Base-by-base conservation (phyloP, 345 rosid genomes). In the Erodium maritimum region DNA sequence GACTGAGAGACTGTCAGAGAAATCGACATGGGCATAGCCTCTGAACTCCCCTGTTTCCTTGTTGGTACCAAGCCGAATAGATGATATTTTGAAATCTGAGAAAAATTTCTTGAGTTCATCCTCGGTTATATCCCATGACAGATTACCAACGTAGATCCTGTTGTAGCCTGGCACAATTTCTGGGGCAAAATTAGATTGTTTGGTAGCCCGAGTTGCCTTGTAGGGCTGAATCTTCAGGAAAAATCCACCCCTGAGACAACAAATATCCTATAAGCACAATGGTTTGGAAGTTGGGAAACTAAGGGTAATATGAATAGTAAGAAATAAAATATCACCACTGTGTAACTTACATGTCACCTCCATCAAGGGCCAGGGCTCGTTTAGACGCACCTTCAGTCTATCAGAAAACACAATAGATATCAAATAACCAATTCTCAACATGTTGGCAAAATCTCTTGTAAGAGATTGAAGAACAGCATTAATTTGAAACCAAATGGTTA, bases 11-110 rank as follows among this genome's bases (percentile, higher is more conserved):
- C 82, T 79, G 62, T 87, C 86, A 12, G 82, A 70, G 70, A 89
- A 93, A 69, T 87, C 91, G 48, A 89, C 83, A 63, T 89, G 99
- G 21, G 88, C 97, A 42, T 82, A 89, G 37, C 99, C 99, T 61
- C 73, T 77, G 74, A 89, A 87, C 54, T 85, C 91, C 61, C 82
- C 88, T 14, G 91, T 87, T 73, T 83, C 94, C 75, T 88, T 91
- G 79, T 84, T 71, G 69, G 25, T 72, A 21, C 95, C 99, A n/a
- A 81, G 75, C 19, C 96, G 89, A 29, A 93, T 59, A 5, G 90
- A 80, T 34, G 79, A 73, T 55, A 85, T 81, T 21, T 68, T 76
- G 69, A 89, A 93, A 65, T 74, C 95, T 1, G 90, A 77, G 76
- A 93, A 87, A 72, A 85, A 78, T 54, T 76, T 79, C 57, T 68